A percentile compares a stretch with the other conserved stretches of the same genome.
Conservation (phyloP, 2,329 filamentous ascomycete species). For the Ophiocordyceps polyrhachis-furcata region DNA sequence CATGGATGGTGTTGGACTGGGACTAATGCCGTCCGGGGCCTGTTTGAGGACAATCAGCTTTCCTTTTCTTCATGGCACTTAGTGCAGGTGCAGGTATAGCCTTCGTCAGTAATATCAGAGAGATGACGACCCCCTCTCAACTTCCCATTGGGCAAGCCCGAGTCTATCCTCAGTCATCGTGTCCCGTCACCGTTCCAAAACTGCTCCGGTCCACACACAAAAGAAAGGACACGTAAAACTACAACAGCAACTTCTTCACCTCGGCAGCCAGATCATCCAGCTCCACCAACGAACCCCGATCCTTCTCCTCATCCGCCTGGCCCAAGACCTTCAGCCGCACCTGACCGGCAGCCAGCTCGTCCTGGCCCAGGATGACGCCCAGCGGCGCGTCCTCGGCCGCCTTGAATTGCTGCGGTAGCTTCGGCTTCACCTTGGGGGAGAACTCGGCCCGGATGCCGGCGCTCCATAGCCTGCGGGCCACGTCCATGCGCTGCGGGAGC, state of each 20-base stretch:
- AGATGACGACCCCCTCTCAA: no score
- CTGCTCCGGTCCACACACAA: no score
- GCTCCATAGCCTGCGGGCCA: slow-evolving; percentile 63
- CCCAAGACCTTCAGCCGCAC: slow-evolving; percentile 70
- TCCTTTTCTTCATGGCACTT: no score
- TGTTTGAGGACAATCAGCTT: no score
- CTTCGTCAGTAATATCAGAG: no score
- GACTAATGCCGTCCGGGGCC: no score
- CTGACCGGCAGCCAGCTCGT: slow-evolving; percentile 67
- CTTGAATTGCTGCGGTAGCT: slow-evolving; percentile 79
- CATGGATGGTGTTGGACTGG: no score
- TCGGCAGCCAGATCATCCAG: slow-evolving; percentile 43
- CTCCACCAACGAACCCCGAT: slow-evolving; percentile 53
- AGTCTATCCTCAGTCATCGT: not conserved
- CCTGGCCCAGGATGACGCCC: slow-evolving; percentile 76
- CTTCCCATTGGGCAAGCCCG: no score
- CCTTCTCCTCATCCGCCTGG: slow-evolving; percentile 66
- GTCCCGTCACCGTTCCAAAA: not conserved
- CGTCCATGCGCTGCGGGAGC: slow-evolving; percentile 64
- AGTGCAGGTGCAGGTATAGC: no score
- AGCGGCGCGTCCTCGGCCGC: slow-evolving; percentile 76
- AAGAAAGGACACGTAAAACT: not conserved
- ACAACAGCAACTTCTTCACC: slow-evolving; percentile 24
- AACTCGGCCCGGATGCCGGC: slow-evolving; percentile 75
- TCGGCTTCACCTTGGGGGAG: slow-evolving; percentile 77